These are phyloP conservation scores for Hevea brasiliensis DNA, from an alignment of 345 rosid genomes.

Conservation along the genomic window DNA sequence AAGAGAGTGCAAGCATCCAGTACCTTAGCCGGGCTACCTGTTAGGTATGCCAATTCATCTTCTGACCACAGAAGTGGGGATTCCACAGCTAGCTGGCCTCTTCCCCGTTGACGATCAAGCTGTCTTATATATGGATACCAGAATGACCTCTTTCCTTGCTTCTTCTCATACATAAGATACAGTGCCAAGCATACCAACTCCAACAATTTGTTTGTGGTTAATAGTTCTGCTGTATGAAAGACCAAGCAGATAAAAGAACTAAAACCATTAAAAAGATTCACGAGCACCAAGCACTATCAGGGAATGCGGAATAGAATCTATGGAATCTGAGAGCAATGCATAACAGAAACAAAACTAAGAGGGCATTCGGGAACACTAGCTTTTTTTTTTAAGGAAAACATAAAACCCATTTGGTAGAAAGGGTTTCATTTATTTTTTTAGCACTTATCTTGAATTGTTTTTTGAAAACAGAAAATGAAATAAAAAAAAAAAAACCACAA, in stretches of 20 bases:
- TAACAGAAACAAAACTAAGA: neutral
- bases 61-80: slow-evolving; percentile 94
- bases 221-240: slow-evolving; percentile 65
- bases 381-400: too few relatives aligned
- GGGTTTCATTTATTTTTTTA: too few relatives aligned
- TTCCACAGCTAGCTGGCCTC: slow-evolving; percentile 91
- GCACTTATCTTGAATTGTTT: too few relatives aligned
- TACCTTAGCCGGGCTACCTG: slow-evolving; percentile 96
- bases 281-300: too few relatives aligned
- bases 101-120: slow-evolving; percentile 96
- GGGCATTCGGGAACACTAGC: too few relatives aligned
- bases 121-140: slow-evolving; percentile 95
- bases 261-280: neutral
- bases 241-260: slow-evolving; percentile 9
- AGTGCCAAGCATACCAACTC: slow-evolving; percentile 93
- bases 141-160: slow-evolving; percentile 87
- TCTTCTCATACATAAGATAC: slow-evolving; percentile 97
- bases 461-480: too few relatives aligned
- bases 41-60: slow-evolving; percentile 77
- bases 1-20: neutral
- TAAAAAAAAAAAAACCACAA: too few relatives aligned
- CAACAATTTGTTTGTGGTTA: slow-evolving; percentile 84
- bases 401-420: too few relatives aligned
- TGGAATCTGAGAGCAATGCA: neutral
- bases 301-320: neutral